These are phyloP conservation scores for Kwoniella dejecticola DNA, from an alignment of 768 basidiomycete genomes.

Conservation along the genomic window DNA sequence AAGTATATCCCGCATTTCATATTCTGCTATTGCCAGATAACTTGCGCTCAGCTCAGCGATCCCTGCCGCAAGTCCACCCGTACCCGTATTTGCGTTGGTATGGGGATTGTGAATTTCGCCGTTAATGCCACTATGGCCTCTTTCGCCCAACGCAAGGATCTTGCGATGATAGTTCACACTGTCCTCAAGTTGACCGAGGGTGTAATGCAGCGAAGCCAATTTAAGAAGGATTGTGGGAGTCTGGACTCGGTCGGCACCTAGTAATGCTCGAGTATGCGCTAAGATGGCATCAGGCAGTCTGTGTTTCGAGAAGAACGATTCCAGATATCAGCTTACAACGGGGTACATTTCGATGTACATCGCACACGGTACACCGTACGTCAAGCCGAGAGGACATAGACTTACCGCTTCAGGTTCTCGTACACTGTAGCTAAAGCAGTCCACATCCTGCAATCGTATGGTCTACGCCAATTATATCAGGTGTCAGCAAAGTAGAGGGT, in stretches of 20 bases:
- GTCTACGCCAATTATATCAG: constrained; percentile 60
- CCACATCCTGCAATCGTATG: constrained; percentile 96
- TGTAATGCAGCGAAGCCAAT: constrained; percentile 48
- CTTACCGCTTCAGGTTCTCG: constrained; percentile 82
- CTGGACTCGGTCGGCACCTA: constrained; percentile 51
- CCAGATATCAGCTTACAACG: too few relatives aligned
- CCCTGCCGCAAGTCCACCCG: constrained; percentile 60
- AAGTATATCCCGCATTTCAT: constrained; percentile 61
- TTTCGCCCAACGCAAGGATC: constrained; percentile 45
- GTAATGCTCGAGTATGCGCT: constrained; percentile 83
- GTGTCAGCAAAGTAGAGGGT: not conserved
- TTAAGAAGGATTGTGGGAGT: constrained; percentile 51
- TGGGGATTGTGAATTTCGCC: too few relatives aligned
- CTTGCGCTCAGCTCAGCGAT: constrained; percentile 80
- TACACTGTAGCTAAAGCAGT: constrained; percentile 91
- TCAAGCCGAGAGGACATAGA: too few relatives aligned
- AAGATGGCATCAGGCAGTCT: constrained; percentile 87
- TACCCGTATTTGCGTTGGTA: too few relatives aligned
- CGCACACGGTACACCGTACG: too few relatives aligned
- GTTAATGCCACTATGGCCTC: not conserved
- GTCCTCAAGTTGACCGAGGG: constrained; percentile 60
- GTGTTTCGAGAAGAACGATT: not conserved
- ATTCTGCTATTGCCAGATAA: constrained; percentile 78
- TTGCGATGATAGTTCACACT: constrained; percentile 79
- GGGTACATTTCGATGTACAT: too few relatives aligned